Conservation (phyloP, 495 filamentous ascomycete genomes). For the Annulohypoxylon stygium region DNA sequence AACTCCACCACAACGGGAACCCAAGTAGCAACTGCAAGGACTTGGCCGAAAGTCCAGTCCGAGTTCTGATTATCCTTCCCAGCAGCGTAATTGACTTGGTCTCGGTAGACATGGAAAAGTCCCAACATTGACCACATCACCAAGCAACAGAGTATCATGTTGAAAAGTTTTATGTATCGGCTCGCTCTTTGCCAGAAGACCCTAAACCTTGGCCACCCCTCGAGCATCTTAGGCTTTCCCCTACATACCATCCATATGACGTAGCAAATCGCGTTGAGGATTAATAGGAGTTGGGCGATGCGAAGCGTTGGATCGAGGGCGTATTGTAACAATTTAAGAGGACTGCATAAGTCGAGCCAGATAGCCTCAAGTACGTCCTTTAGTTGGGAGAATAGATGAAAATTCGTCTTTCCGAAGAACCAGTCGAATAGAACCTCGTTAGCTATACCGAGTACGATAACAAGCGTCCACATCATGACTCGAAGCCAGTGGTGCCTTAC, state of each 20-base stretch:
- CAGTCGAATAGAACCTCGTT: conserved; percentile 18
- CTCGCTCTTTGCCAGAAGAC: neutral
- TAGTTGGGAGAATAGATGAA: neutral
- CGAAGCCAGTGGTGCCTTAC: conserved; percentile 32
- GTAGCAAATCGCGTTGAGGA: conserved; percentile 26
- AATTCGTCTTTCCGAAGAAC: neutral
- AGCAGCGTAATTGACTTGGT: neutral
- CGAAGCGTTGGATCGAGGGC: conserved; percentile 7
- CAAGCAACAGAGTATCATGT: conserved; percentile 3
- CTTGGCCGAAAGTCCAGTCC: conserved; percentile 37
- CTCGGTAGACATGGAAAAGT: conserved; percentile 26
- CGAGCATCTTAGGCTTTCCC: neutral
- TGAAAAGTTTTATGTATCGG: conserved; percentile 3
- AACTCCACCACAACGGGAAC: conserved; percentile 29
- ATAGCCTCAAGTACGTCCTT: conserved; percentile 7
- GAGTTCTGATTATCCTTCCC: conserved; percentile 28
- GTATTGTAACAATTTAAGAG: neutral
- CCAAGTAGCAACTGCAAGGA: conserved; percentile 29
- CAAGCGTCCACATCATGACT: conserved; percentile 11
- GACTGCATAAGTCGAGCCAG: conserved; percentile 20
- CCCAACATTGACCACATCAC: conserved; percentile 37
- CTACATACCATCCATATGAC: conserved; percentile 1
- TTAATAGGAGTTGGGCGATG: conserved; percentile 14
- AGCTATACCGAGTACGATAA: conserved; percentile 11
- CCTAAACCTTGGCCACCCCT: conserved; percentile 7